Evolutionary conservation across 2,329 filamentous ascomycete genomes (phyloP).

Genomic region (Exophiala xenobiotica): DNA sequence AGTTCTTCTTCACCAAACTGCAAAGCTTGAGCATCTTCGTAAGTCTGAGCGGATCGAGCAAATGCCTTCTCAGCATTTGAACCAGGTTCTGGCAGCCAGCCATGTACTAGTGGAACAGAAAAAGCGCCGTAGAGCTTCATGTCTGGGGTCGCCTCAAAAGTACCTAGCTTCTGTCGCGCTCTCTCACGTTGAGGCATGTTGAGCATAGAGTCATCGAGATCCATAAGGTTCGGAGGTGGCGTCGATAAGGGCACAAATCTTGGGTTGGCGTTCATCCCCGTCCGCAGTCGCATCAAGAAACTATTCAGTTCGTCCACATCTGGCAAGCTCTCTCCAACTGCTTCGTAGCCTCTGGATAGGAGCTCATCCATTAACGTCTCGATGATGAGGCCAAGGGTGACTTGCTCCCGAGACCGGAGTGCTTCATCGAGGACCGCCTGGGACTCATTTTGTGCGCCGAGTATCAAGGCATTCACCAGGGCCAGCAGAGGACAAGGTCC

Average conservation of each 20-base stretch:
- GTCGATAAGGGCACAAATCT: constrained; percentile 66
- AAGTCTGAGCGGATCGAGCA: constrained; percentile 72
- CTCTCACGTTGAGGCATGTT: constrained; percentile 17
- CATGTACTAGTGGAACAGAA: constrained; percentile 82
- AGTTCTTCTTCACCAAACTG: constrained; percentile 87
- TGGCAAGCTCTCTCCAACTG: constrained; percentile 60
- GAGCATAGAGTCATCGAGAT: constrained; percentile 30
- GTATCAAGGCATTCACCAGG: constrained; percentile 83
- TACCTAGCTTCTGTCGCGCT: constrained; percentile 54
- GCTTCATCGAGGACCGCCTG: constrained; percentile 74
- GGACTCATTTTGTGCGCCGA: constrained; percentile 70
- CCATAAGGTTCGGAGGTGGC: constrained; percentile 45
- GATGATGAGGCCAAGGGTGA: constrained; percentile 80
- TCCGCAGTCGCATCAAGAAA: constrained; percentile 85
- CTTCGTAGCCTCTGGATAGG: constrained; percentile 70
- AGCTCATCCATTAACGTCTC: constrained; percentile 92
- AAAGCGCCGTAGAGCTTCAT: constrained; percentile 92
- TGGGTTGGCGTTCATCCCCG: constrained; percentile 97
- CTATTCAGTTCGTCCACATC: constrained; percentile 85
- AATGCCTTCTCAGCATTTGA: constrained; percentile 67
- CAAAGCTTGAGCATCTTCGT: constrained; percentile 88
- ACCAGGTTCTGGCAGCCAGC: constrained; percentile 73
- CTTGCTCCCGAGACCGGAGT: constrained; percentile 76
- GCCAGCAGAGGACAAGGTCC: constrained; percentile 92
- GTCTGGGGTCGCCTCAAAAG: constrained; percentile 82